A percentile compares a stretch with the other conserved stretches of the same genome.
These are phyloP conservation scores for Globisporangium solare DNA, from an alignment of 352 stramenopile genomes.

Conservation along the genomic window DNA sequence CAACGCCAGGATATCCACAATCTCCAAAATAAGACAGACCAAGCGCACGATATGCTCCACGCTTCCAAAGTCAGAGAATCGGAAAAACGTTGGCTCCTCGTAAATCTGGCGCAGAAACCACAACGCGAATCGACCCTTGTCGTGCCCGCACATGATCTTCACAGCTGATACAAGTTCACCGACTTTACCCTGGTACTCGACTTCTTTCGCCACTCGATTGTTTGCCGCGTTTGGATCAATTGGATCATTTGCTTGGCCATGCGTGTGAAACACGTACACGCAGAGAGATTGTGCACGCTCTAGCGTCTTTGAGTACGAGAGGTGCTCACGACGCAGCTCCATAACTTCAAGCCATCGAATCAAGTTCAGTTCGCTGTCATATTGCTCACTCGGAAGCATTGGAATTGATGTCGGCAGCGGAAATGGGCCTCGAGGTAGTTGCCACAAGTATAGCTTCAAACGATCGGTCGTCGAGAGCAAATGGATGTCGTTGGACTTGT, in stretches of 20 bases:
- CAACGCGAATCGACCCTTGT: conserved; percentile 76
- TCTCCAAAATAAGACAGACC: conserved; percentile 76
- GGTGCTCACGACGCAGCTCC: conserved; percentile 68
- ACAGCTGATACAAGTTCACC: conserved; percentile 78
- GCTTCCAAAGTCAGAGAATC: conserved; percentile 76
- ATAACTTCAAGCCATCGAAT: conserved; percentile 82
- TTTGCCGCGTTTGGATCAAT: conserved; percentile 22
- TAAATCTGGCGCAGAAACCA: conserved; percentile 87
- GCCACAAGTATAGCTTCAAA: conserved; percentile 80
- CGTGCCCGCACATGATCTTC: conserved; percentile 84
- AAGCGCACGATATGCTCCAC: conserved; percentile 81
- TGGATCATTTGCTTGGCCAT: conserved; percentile 58
- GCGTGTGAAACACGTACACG: conserved; percentile 82
- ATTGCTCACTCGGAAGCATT: conserved; percentile 56
- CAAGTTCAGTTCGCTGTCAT: conserved; percentile 60
- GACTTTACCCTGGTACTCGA: conserved; percentile 82
- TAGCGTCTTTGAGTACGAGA: conserved; percentile 73
- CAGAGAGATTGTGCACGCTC: conserved; percentile 78
- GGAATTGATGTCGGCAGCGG: conserved; percentile 61
- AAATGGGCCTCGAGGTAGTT: conserved; percentile 67
- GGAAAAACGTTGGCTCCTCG: conserved; percentile 74
- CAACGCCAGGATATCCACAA: conserved; percentile 73
- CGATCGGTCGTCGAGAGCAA: conserved; percentile 58
- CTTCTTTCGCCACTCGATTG: conserved; percentile 60
- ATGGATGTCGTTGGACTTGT: conserved; percentile 77